Percentiles rank a stretch among this genome's conserved stretches.
Conservation (phyloP, 257 asterid genomes). For the Linderniella brevidens region DNA sequence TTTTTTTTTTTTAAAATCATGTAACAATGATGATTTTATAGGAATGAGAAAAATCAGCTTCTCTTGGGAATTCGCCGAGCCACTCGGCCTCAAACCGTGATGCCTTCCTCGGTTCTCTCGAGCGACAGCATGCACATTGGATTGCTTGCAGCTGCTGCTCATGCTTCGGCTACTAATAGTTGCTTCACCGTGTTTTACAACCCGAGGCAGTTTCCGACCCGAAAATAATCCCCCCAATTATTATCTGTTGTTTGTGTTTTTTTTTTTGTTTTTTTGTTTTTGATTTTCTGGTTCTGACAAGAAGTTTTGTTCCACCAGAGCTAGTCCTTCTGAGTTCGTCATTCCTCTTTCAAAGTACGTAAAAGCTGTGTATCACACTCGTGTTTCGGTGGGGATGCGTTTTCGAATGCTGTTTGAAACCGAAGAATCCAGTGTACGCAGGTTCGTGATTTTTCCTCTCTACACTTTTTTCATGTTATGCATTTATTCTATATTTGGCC, state of each 20-base stretch:
- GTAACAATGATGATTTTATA: conserved; percentile 7
- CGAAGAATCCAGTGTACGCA: conserved; percentile 97
- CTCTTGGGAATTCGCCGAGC: conserved; percentile 92
- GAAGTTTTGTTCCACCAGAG: conserved; percentile 36
- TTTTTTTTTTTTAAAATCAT: background rate
- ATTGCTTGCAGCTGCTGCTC: conserved; percentile 98
- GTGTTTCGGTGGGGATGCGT: conserved; percentile 95
- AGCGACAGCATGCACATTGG: conserved; percentile 99
- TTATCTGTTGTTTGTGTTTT: background rate
- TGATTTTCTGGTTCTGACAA: background rate
- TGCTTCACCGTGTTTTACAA: conserved; percentile 87
- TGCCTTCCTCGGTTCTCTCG: conserved; percentile 96
- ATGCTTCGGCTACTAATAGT: conserved; percentile 96
- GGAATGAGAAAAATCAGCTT: conserved; percentile 95
- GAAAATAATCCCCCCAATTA: conserved; percentile 5
- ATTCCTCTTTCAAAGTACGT: conserved; percentile 80
- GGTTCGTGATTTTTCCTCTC: conserved; percentile 23
- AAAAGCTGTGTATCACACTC: conserved; percentile 86
- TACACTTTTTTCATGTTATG: background rate
- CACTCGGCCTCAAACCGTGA: conserved; percentile 82
- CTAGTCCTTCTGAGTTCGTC: conserved; percentile 91
- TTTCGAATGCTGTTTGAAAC: conserved; percentile 95
- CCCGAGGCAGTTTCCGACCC: too few species aligned
- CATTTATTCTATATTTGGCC: background rate
- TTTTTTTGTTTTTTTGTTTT: background rate